Base-by-base conservation (phyloP, 352 stramenopile genomes). In the Phytophthora pseudosyringae region DNA sequence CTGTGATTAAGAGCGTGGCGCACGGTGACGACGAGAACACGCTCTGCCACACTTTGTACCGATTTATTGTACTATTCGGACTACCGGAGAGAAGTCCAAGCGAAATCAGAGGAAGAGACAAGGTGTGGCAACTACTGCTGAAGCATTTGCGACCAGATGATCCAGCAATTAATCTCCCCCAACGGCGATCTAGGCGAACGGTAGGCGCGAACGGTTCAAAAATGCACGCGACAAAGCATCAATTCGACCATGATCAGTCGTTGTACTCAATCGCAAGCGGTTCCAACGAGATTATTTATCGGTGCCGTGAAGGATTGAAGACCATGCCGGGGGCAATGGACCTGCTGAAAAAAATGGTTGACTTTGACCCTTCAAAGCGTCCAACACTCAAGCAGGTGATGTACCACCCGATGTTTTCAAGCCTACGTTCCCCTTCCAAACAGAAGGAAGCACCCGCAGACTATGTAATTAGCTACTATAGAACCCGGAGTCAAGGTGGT, bases 41-140 rank as follows among this genome's bases (percentile, higher is more conserved):
- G 6, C 73, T 99, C 5, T 97, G 96, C 47, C 82, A 99, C 75
- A 99, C 97, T 12, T 71, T 99, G 5, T 99, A 99, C 71, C 91
- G 96, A 15, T 99, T 89, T 59, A 51, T 98, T 26, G 97, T 99
- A 29, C 79, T 99, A 0, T 98, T 99, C 79, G 97, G 97, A 4
- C 70, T 99, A 31, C 95, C 88, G 7, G 38, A 59, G 9, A 44
- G 59, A 58, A 87, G 90, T 15, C 81, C 86, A 25, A 87, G 71
- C 38, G 55, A 69, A 51, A 62, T 48, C 0, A 80, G 68, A 52
- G 64, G 59, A 33, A 52, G 79, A 28, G 61, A 83, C 35, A 80
- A 74, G 45, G 78, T 93, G n/a, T 93, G 81, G 81, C 44, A 67
- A 35, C 28, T 89, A 26, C 26, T 93, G 11, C 33, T 86, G 2